Conservation (phyloP, 2,329 filamentous ascomycete genomes). For the Ambrosiella xylebori region DNA sequence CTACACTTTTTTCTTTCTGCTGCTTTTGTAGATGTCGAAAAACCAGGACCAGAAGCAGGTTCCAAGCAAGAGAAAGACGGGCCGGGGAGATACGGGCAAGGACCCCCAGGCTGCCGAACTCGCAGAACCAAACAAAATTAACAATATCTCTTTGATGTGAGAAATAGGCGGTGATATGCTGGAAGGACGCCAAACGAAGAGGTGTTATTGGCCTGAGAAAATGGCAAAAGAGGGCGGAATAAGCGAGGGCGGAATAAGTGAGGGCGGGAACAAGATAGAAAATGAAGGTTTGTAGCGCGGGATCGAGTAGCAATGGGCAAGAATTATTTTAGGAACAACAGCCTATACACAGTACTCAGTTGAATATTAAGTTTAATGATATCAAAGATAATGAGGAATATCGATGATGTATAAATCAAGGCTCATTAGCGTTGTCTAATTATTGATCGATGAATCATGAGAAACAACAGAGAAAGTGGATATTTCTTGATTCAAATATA, state of each 20-base stretch:
- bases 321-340: background rate
- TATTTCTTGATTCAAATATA: too few species aligned
- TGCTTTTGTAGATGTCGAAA: background rate
- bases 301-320: background rate
- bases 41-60: background rate
- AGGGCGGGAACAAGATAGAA: background rate
- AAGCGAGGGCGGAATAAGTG: background rate
- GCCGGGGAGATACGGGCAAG: too few species aligned
- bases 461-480: too few species aligned
- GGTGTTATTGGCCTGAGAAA: background rate
- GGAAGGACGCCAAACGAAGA: background rate
- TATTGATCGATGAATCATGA: too few species aligned
- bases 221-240: background rate
- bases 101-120: too few species aligned
- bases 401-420: background rate
- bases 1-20: background rate
- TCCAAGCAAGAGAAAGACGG: background rate
- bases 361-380: background rate
- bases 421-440: too few species aligned
- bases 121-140: too few species aligned
- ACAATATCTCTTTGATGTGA: too few species aligned
- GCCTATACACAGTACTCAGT: background rate
- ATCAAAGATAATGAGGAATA: background rate
- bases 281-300: background rate
- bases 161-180: background rate